Conservation (phyloP, 2,329 filamentous ascomycete species). For the Trichoderma gracile region DNA sequence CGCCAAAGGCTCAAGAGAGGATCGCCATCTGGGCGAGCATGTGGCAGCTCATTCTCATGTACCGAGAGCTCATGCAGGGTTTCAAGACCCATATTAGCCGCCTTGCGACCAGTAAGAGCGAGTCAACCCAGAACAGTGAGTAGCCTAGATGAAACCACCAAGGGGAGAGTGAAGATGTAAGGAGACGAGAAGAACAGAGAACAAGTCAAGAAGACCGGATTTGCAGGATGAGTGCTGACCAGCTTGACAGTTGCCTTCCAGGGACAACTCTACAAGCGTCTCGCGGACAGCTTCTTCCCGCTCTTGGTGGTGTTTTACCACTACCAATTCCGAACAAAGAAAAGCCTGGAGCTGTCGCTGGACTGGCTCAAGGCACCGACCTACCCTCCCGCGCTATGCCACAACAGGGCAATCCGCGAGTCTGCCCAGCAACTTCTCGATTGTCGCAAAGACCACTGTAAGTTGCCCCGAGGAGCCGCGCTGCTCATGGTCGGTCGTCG, state of each 20-base stretch:
- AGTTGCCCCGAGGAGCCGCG: slow-evolving; percentile 27
- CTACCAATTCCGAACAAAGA: slow-evolving; percentile 45
- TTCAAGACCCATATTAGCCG: slow-evolving; percentile 36
- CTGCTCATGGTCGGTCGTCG: background rate
- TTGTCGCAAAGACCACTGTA: slow-evolving; percentile 41
- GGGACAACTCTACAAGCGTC: slow-evolving; percentile 32
- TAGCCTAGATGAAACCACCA: background rate
- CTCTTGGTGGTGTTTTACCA: slow-evolving; percentile 44
- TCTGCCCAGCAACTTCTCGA: slow-evolving; percentile 38
- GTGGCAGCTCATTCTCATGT: slow-evolving; percentile 53
- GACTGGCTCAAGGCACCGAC: slow-evolving; percentile 41
- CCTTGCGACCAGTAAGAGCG: slow-evolving; percentile 30
- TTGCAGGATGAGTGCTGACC: background rate
- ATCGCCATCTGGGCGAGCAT: slow-evolving; percentile 51
- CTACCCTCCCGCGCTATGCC: slow-evolving; percentile 33
- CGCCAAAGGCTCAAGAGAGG: slow-evolving; percentile 43
- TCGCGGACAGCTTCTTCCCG: slow-evolving; percentile 42
- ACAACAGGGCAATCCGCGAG: slow-evolving; percentile 36
- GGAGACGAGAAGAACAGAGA: background rate
- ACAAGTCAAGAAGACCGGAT: background rate
- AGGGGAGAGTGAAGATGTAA: background rate
- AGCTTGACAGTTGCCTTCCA: slow-evolving; percentile 28
- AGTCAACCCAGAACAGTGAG: slow-evolving; percentile 30
- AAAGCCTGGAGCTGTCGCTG: slow-evolving; percentile 43
- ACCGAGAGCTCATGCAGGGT: slow-evolving; percentile 44